Percentiles rank a stretch among this genome's conserved stretches.
Conservation (phyloP, 2,329 filamentous ascomycete species). For the Fusarium concolor region DNA sequence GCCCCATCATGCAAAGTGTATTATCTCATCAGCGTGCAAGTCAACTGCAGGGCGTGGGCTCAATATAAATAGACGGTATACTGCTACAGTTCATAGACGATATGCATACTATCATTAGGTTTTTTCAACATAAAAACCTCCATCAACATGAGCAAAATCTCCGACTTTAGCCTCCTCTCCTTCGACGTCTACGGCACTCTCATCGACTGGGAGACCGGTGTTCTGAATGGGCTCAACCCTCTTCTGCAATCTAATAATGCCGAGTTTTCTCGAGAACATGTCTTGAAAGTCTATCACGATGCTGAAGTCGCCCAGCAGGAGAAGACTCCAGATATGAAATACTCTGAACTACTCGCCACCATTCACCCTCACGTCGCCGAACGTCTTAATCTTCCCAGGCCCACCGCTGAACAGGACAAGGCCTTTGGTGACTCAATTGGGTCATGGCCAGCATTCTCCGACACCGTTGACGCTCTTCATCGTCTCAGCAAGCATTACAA, state of each 20-base stretch:
- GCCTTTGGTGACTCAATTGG: constrained; percentile 66
- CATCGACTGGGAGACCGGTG: constrained; percentile 80
- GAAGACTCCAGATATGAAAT: constrained; percentile 66
- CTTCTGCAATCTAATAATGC: constrained; percentile 53
- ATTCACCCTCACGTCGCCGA: constrained; percentile 61
- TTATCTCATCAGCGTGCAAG: constrained; percentile 10
- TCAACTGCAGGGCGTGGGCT: constrained; percentile 30
- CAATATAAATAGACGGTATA: constrained; percentile 6
- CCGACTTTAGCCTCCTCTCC: constrained; percentile 61
- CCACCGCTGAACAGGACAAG: constrained; percentile 55
- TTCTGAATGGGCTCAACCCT: constrained; percentile 65
- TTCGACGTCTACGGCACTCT: constrained; percentile 88
- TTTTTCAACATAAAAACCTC: neutral
- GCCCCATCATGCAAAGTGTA: constrained; percentile 3
- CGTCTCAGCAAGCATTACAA: constrained; percentile 64
- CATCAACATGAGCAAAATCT: constrained; percentile 35
- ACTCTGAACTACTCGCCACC: constrained; percentile 68
- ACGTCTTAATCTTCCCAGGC: constrained; percentile 53
- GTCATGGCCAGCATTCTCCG: constrained; percentile 68
- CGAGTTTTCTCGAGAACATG: constrained; percentile 51
- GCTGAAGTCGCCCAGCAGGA: constrained; percentile 64
- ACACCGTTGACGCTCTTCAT: constrained; percentile 67
- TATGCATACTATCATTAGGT: neutral
- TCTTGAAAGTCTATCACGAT: constrained; percentile 57
- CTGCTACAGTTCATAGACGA: neutral